These are phyloP conservation scores for Sporisorium sorghi DNA, from an alignment of 1,284 basidiomycete species.

Conservation along the genomic window DNA sequence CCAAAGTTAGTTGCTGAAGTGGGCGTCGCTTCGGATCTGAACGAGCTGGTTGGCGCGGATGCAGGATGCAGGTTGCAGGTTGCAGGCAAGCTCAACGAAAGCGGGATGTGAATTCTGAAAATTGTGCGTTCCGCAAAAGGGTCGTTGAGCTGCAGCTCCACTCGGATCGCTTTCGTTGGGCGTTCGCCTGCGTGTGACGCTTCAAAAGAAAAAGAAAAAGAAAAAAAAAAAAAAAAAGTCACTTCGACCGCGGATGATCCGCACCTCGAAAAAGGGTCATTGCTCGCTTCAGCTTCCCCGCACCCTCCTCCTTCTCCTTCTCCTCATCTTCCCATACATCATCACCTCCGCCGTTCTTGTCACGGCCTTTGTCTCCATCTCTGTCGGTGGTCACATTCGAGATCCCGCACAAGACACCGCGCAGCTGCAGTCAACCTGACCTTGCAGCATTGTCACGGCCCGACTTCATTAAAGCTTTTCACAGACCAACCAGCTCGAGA, in stretches of 20 bases:
- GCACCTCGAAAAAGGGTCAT: background rate
- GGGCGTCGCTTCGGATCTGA: slow-evolving; percentile 1
- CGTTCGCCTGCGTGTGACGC: background rate
- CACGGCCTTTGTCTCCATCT: background rate
- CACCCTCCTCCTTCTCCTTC: background rate
- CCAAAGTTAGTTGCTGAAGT: background rate
- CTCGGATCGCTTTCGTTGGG: background rate
- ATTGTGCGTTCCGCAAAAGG: background rate
- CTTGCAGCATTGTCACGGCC: slow-evolving; percentile 8
- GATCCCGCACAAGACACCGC: background rate
- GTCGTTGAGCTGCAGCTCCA: background rate
- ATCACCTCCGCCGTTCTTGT: background rate
- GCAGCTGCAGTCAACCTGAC: slow-evolving; percentile 4
- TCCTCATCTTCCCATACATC: background rate
- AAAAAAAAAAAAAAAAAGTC: slow-evolving; percentile 8
- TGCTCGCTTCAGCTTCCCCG: background rate
- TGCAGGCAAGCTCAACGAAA: background rate
- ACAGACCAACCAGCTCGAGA: slow-evolving; percentile 13
- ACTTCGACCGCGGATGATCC: slow-evolving; percentile 5
- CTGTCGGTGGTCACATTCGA: background rate
- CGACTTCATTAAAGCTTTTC: slow-evolving; percentile 41
- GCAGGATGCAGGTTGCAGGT: background rate
- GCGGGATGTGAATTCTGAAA: background rate
- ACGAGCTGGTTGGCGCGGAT: background rate
- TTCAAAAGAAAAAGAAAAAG: slow-evolving; percentile 1